Conservation (phyloP, 352 stramenopile genomes). For the Phytophthora parvispora region DNA sequence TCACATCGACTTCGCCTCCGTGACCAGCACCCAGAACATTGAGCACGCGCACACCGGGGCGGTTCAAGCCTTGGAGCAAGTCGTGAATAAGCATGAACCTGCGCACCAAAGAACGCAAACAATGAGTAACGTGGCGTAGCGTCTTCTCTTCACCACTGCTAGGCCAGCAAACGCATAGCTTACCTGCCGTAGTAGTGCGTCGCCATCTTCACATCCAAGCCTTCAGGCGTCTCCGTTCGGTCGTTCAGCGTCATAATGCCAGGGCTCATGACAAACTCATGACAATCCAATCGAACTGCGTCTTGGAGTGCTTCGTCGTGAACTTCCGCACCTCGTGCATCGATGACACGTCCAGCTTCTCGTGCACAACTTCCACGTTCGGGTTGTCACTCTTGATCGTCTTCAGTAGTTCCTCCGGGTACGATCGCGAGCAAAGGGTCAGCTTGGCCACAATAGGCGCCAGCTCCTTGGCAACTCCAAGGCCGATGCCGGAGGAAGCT, state of each 20-base stretch:
- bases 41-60: constrained; percentile 22
- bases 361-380: constrained; percentile 21
- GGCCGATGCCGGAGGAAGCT: constrained; percentile 29
- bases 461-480: constrained; percentile 21
- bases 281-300: constrained; percentile 35
- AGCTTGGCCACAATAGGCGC: constrained; percentile 30
- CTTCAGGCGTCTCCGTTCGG: constrained; percentile 27
- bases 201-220: constrained; percentile 29
- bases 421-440: constrained; percentile 24
- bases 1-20: constrained; percentile 18
- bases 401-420: constrained; percentile 7
- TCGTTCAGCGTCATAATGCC: constrained; percentile 20
- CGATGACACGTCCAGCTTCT: constrained; percentile 21
- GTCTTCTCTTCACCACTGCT: too few species aligned
- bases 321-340: constrained; percentile 23
- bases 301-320: constrained; percentile 12
- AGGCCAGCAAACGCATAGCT: not conserved
- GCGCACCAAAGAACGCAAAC: not conserved
- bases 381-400: constrained; percentile 17
- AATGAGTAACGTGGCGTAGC: too few species aligned
- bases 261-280: constrained; percentile 34
- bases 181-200: constrained; percentile 38
- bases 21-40: constrained; percentile 22
- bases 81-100: constrained; percentile 38
- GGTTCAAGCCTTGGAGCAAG: constrained; percentile 23